These are phyloP conservation scores for Syncephalis fuscata DNA, from an alignment of 371 early-diverging fungal genomes.

Conservation along the genomic window DNA sequence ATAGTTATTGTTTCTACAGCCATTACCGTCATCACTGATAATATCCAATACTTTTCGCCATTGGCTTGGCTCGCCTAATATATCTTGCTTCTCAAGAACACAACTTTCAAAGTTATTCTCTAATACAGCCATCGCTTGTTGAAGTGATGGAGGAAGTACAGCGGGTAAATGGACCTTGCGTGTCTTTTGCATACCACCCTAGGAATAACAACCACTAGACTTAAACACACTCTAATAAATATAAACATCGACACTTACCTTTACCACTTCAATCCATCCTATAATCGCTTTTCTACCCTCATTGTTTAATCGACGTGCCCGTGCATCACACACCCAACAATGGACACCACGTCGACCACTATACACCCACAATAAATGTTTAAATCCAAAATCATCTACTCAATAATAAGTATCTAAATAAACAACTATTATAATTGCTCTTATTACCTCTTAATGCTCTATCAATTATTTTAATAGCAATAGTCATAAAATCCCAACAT, in stretches of 20 bases:
- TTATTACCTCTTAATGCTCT: slow-evolving; percentile 36
- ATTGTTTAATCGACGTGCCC: slow-evolving; percentile 59
- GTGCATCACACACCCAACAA: slow-evolving; percentile 95
- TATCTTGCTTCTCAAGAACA: slow-evolving; percentile 48
- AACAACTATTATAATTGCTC: not conserved
- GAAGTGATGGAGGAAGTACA: slow-evolving; percentile 40
- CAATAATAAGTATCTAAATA: not conserved
- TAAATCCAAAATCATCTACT: slow-evolving; percentile 91
- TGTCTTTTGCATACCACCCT: slow-evolving; percentile 55
- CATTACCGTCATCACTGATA: slow-evolving; percentile 49
- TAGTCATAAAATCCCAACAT: slow-evolving; percentile 92
- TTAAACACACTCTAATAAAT: too few species aligned
- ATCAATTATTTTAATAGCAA: slow-evolving; percentile 80
- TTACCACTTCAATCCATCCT: slow-evolving; percentile 65
- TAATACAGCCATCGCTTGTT: slow-evolving; percentile 39
- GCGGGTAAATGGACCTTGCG: slow-evolving; percentile 48
- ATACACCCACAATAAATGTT: slow-evolving; percentile 90
- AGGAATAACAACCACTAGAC: not conserved
- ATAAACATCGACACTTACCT: slow-evolving; percentile 16
- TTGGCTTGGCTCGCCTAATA: slow-evolving; percentile 34
- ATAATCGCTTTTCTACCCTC: slow-evolving; percentile 76
- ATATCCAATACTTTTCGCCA: slow-evolving; percentile 58
- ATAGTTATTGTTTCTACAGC: too few species aligned
- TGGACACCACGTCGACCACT: slow-evolving; percentile 98
- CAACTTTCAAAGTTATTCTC: slow-evolving; percentile 43